These are phyloP conservation scores for Fennellomyces sp. DNA, from an alignment of 371 early-diverging fungal genomes.

Conservation along the genomic window DNA sequence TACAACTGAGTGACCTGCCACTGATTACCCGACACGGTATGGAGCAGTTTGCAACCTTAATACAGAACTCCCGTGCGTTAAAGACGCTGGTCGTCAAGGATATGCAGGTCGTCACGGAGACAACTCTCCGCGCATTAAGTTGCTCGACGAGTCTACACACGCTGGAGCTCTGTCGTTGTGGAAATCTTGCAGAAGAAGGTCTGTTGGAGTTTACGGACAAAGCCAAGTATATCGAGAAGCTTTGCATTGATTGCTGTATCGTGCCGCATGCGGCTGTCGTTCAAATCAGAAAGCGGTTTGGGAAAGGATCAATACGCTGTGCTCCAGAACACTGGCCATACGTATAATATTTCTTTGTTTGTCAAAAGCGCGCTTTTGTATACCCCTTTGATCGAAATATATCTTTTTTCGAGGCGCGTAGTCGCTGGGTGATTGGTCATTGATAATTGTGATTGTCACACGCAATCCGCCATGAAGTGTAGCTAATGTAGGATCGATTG, in stretches of 20 bases:
- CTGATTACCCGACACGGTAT: not conserved
- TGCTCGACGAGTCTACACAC: not conserved
- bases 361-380: not conserved
- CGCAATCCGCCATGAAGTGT: no score
- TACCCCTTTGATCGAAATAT: no score
- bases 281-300: not conserved
- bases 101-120: not conserved
- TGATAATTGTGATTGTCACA: no score
- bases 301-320: not conserved
- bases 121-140: not conserved
- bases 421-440: no score
- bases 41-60: not conserved
- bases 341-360: not conserved
- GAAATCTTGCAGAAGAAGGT: not conserved
- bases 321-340: not conserved
- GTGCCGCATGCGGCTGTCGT: not conserved
- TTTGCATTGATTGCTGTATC: not conserved
- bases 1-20: not conserved
- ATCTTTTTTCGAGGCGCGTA: no score
- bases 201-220: not conserved
- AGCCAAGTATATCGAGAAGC: not conserved
- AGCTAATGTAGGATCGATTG: no score
- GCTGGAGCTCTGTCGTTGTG: not conserved
- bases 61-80: not conserved
- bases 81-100: not conserved